These are phyloP conservation scores for Botrytis medusae DNA, from an alignment of 2,329 filamentous ascomycete species.

Conservation along the genomic window DNA sequence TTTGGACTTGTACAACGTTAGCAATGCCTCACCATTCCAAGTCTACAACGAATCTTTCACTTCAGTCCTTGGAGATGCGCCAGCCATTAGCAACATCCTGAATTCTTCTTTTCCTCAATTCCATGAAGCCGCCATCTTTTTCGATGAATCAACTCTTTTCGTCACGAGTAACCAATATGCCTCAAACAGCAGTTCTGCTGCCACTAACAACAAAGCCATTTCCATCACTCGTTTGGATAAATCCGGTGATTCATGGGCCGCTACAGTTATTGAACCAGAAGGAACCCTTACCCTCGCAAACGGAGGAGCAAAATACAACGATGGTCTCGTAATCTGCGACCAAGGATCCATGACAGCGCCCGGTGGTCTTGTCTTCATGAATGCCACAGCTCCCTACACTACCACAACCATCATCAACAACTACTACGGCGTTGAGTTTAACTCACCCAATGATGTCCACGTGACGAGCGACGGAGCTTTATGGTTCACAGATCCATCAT, in stretches of 20 bases:
- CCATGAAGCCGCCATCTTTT: constrained; percentile 57
- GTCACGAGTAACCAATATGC: constrained; percentile 43
- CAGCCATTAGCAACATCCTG: constrained; percentile 28
- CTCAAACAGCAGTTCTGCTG: constrained; percentile 41
- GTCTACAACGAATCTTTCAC: constrained; percentile 54
- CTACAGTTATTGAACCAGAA: constrained; percentile 17
- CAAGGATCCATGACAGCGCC: constrained; percentile 27
- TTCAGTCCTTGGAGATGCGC: constrained; percentile 47
- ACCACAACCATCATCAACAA: constrained; percentile 54
- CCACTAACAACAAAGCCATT: constrained; percentile 24
- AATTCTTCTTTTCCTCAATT: constrained; percentile 52
- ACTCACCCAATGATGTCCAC: constrained; percentile 57
- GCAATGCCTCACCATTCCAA: constrained; percentile 39
- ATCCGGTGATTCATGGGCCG: constrained; percentile 47
- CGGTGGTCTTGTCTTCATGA: constrained; percentile 26
- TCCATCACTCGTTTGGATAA: constrained; percentile 37
- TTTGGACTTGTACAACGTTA: constrained; percentile 19
- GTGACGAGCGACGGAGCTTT: constrained; percentile 54
- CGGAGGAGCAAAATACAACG: constrained; percentile 27
- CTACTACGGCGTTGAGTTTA: constrained; percentile 58
- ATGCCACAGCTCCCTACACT: constrained; percentile 25
- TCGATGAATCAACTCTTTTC: constrained; percentile 47
- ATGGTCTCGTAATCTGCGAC: constrained; percentile 27
- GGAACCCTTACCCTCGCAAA: constrained; percentile 26
- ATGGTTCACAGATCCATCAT: constrained; percentile 63